Evolutionary conservation across 2,329 filamentous ascomycete species (phyloP).

Genomic region (Tetracladium maxilliforme): DNA sequence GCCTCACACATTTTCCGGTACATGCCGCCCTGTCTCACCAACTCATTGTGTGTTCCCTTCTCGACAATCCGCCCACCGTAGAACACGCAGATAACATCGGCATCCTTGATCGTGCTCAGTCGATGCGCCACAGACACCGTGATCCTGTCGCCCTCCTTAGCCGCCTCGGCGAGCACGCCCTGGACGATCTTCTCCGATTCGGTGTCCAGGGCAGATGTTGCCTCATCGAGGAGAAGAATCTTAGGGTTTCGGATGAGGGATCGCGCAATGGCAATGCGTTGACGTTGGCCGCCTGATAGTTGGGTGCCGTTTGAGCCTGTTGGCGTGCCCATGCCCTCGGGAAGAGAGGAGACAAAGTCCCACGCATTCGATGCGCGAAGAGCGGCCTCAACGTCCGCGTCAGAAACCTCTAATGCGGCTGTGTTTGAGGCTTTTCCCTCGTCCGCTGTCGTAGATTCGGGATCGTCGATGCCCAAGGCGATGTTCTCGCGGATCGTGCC

Average conservation of each 20-base stretch:
- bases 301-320: constrained; percentile 57
- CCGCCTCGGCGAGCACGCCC: constrained; percentile 36
- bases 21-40: constrained; percentile 30
- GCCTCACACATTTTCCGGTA: constrained; percentile 39
- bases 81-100: constrained; percentile 49
- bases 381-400: constrained; percentile 57
- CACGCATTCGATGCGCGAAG: constrained; percentile 83
- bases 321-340: constrained; percentile 54
- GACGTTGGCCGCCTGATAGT: constrained; percentile 34
- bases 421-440: too few species aligned
- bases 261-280: constrained; percentile 32
- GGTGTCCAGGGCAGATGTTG: constrained; percentile 35
- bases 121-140: constrained; percentile 55
- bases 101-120: constrained; percentile 39
- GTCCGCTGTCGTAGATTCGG: constrained; percentile 16
- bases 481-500: constrained; percentile 54
- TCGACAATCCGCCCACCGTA: constrained; percentile 40
- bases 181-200: constrained; percentile 44
- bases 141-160: constrained; percentile 18
- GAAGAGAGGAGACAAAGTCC: constrained; percentile 67
- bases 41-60: constrained; percentile 42
- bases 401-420: too few species aligned
- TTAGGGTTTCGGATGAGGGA: constrained; percentile 29
- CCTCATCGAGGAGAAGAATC: constrained; percentile 37
- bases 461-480: constrained; percentile 40